Percentiles rank a stretch among this genome's conserved stretches.
Evolutionary conservation across 2,329 filamentous ascomycete species (phyloP).

Genomic region (Pyrenochaeta sp.): DNA sequence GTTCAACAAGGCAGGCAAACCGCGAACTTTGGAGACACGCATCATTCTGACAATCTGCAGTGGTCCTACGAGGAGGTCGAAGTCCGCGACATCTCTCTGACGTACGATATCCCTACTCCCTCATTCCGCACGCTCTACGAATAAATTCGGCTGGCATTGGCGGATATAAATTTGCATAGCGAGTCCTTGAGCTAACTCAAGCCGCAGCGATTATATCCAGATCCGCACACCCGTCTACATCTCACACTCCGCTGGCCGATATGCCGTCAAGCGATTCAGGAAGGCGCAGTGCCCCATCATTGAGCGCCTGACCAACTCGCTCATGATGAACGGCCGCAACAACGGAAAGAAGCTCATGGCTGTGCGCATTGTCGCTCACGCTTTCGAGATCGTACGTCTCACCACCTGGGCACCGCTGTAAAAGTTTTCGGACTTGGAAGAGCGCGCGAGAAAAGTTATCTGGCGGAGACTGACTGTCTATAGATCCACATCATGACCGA

Average conservation of each 20-base stretch:
- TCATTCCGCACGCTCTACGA: slow-evolving; percentile 16
- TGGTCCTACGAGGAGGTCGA: slow-evolving; percentile 99
- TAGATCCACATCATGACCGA: slow-evolving; percentile 99
- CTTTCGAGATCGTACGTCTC: slow-evolving; percentile 96
- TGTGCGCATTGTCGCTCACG: slow-evolving; percentile 97
- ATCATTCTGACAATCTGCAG: slow-evolving; percentile 39
- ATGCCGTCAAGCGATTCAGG: slow-evolving; percentile 99
- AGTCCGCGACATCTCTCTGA: slow-evolving; percentile 99
- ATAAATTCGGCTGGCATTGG: slow-evolving; percentile 23
- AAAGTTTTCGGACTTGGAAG: neutral
- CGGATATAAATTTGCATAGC: slow-evolving; percentile 20
- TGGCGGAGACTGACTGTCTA: slow-evolving; percentile 19
- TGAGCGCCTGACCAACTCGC: slow-evolving; percentile 99
- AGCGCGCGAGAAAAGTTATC: neutral
- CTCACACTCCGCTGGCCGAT: slow-evolving; percentile 97
- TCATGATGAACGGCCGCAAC: slow-evolving; percentile 99
- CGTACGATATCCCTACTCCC: slow-evolving; percentile 70
- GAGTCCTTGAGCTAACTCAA: slow-evolving; percentile 45
- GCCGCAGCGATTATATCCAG: slow-evolving; percentile 95
- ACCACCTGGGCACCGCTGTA: neutral
- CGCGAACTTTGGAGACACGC: slow-evolving; percentile 8
- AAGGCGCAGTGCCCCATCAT: slow-evolving; percentile 99
- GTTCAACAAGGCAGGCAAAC: slow-evolving; percentile 76
- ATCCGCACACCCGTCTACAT: slow-evolving; percentile 99
- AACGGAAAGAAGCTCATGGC: slow-evolving; percentile 99